Percentiles rank a stretch among this genome's conserved stretches.
phyloP scores from a whole-genome alignment of 495 filamentous ascomycete genomes.

The Thozetella sp. region DNA sequence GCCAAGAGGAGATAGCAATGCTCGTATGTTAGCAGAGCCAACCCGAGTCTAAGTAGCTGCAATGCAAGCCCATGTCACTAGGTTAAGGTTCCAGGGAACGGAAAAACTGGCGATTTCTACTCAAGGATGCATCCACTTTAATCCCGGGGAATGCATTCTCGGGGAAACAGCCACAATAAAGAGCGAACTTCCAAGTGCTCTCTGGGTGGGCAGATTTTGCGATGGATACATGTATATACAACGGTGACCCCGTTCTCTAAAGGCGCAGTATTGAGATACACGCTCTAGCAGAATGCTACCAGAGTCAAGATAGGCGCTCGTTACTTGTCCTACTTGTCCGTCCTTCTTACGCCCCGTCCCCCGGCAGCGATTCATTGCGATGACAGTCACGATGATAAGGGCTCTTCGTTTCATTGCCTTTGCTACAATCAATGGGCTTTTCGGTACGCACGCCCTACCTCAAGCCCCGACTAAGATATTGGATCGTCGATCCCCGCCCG shows the following conservation, averaged over 20 bases:
- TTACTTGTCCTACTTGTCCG: no score
- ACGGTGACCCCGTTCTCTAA: no score
- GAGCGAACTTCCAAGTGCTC: no score
- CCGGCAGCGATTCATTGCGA: no score
- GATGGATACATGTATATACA: neutral
- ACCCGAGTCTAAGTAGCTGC: no score
- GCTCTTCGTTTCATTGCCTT: neutral
- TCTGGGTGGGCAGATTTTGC: no score
- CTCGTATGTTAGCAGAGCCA: no score
- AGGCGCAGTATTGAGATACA: neutral
- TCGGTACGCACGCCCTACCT: neutral
- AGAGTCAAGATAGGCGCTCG: neutral
- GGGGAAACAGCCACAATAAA: neutral
- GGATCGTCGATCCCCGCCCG: conserved; percentile 14
- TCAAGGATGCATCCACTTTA: neutral
- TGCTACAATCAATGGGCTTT: neutral
- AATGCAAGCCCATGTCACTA: no score
- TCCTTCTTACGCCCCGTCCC: no score
- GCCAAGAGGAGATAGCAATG: no score
- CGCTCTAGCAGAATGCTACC: neutral
- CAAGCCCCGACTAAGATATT: neutral
- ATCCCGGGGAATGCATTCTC: neutral
- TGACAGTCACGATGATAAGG: neutral
- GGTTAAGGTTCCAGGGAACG: neutral
- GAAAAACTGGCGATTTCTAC: neutral